phyloP scores from a whole-genome alignment of 1,284 basidiomycete genomes.

The Fistulina hepatica region DNA sequence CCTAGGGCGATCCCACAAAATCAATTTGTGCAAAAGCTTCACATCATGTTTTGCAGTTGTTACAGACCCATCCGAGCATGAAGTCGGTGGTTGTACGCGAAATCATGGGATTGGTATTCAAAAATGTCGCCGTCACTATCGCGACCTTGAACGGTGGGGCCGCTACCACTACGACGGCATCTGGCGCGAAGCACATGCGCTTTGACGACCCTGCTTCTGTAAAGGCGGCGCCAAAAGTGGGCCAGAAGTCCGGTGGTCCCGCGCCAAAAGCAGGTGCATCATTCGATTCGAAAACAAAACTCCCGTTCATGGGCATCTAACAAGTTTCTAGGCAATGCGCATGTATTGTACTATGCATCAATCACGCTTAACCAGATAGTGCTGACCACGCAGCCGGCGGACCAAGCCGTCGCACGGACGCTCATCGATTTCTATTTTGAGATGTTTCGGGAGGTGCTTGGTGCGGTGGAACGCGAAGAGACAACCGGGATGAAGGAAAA shows the following conservation, averaged over 20 bases:
- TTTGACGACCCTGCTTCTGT: constrained; percentile 24
- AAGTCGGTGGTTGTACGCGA: constrained; percentile 86
- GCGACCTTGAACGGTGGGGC: too few relatives aligned
- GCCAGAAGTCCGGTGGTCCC: constrained; percentile 24
- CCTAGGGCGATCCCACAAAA: constrained; percentile 82
- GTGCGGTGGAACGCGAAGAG: too few relatives aligned
- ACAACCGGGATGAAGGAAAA: constrained; percentile 24
- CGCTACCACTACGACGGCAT: constrained; percentile 20
- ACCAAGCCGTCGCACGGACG: constrained; percentile 70
- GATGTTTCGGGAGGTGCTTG: constrained; percentile 84
- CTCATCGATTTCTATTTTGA: constrained; percentile 93
- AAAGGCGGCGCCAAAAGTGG: constrained; percentile 21
- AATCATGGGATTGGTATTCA: constrained; percentile 71
- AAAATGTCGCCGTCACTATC: constrained; percentile 36
- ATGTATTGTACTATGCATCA: constrained; percentile 83
- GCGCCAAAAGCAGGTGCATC: not conserved
- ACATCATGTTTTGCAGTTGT: constrained; percentile 79
- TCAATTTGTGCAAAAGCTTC: constrained; percentile 85
- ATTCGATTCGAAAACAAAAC: too few relatives aligned
- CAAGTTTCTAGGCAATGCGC: constrained; percentile 48
- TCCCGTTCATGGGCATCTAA: too few relatives aligned
- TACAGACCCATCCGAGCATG: constrained; percentile 92
- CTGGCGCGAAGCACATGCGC: constrained; percentile 30
- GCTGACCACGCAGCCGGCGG: constrained; percentile 57
- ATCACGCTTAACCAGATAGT: constrained; percentile 95